A percentile compares a stretch with the other conserved stretches of the same genome.
phyloP scores from a whole-genome alignment of 2,329 filamentous ascomycete genomes.

The Penicillium sp. region DNA sequence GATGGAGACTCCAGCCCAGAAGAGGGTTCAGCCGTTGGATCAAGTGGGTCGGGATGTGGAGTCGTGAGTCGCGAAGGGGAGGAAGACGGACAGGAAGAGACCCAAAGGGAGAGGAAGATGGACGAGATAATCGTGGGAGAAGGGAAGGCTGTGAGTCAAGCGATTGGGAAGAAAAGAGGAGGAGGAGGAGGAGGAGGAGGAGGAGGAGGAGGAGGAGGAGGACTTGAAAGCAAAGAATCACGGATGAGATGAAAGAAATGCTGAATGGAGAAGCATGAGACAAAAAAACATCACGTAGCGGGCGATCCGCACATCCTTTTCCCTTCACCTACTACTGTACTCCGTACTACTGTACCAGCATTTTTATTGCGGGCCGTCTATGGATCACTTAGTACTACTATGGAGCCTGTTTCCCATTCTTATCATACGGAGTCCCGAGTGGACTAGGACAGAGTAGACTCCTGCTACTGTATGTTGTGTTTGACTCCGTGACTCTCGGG shows the following conservation, averaged over 20 bases:
- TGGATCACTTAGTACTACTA: not conserved
- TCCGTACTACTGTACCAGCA: no score
- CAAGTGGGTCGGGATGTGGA: conserved; percentile 28
- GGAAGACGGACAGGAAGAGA: not conserved
- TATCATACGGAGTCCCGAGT: no score
- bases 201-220: not conserved
- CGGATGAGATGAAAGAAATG: not conserved
- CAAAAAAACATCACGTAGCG: not conserved
- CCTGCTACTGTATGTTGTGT: not conserved
- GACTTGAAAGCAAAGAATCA: not conserved
- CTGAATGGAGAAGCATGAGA: not conserved
- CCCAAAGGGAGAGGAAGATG: not conserved
- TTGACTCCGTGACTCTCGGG: not conserved
- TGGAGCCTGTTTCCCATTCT: not conserved
- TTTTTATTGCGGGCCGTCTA: not conserved
- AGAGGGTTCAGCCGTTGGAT: conserved; percentile 33
- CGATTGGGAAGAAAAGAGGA: not conserved
- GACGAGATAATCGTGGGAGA: not conserved
- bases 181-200: not conserved
- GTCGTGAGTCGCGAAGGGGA: conserved; percentile 5
- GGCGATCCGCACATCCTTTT: conserved; percentile 2
- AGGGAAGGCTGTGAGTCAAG: not conserved
- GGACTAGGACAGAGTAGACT: not conserved
- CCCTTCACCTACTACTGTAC: not conserved
- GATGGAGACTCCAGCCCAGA: conserved; percentile 23